Base-by-base conservation (phyloP, 2,329 filamentous ascomycete genomes). In the Trichoderma koningii region DNA sequence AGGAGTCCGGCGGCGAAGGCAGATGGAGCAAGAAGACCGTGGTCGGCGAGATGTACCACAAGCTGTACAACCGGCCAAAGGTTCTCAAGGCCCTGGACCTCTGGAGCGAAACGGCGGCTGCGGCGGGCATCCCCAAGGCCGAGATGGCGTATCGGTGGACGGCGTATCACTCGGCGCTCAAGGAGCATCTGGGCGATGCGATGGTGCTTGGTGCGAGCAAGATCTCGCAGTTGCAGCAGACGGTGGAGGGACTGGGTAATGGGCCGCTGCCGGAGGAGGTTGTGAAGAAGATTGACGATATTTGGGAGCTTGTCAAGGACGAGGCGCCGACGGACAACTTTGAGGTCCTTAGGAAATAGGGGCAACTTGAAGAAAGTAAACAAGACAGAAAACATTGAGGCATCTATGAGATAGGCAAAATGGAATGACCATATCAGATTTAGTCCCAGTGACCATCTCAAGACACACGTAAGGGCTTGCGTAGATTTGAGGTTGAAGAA, bases 131-230 rank as follows among this genome's bases (percentile, higher is more conserved):
- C 21, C 21, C 65, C 19, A 52, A 47, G 34, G 65, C 65, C 1
- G 65, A 64, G 48, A n/a, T 66, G 55, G 65, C 65, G 3, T 66
- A 64, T 26, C 65, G 65, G 19, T 66, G 65, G 65, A 55, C 55
- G 5, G 55, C 50, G 15, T 64, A 64, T 65, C 66, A 65, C 44
- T 65, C 61, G 10, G 14, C 14, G 3, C 34, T 63, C 12, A 30
- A 56, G 23, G 48, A 42, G 21, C 19, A 62, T 30, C 15, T 42
- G 4, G 38, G 63, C 30, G 66, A 64, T 51, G 63, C 19, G 7
- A 51, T 66, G 21, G 45, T 66, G 23, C n/a, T 66, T 1, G 61
- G 61, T 10, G 65, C 65, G 12, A 64, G 65, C 34, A 57, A 26
- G n/a, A 42, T 47, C 7, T 6, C 30, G 17, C 65, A 66, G 41